These are phyloP conservation scores for Pythium chondricola DNA, from an alignment of 352 stramenopile species.

Conservation along the genomic window DNA sequence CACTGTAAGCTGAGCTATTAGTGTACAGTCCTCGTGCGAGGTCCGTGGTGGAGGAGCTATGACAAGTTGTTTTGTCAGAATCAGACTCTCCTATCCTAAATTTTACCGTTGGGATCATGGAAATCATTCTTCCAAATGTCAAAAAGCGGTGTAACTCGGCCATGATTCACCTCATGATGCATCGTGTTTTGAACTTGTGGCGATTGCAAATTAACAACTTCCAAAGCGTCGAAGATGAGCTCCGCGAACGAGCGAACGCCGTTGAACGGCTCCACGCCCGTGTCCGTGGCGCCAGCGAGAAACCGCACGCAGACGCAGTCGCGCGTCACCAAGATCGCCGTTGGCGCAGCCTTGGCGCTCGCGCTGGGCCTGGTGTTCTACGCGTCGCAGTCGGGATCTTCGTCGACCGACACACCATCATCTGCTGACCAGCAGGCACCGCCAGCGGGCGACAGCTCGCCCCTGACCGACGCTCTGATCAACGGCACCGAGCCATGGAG, in stretches of 20 bases:
- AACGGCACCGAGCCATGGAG: constrained; percentile 35
- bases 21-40: not conserved
- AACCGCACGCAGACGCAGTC: constrained; percentile 4
- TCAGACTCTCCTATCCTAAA: not conserved
- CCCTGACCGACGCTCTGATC: constrained; percentile 3
- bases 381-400: not conserved
- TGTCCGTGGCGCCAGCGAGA: constrained; percentile 1
- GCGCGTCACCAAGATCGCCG: constrained; percentile 2
- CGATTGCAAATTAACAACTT: constrained; percentile 3
- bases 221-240: not conserved
- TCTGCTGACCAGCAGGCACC: not conserved
- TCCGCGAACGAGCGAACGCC: constrained; percentile 5
- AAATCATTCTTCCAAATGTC: not conserved
- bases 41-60: not conserved
- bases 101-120: not conserved
- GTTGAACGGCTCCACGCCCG: constrained; percentile 4
- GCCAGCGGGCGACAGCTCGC: not conserved
- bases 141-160: not conserved
- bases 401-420: not conserved
- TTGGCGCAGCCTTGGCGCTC: constrained; percentile 1
- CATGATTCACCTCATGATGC: not conserved
- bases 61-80: not conserved
- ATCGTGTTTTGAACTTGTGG: not conserved
- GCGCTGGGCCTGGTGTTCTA: constrained; percentile 9
- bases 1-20: constrained; percentile 7